Percentiles rank a stretch among this genome's conserved stretches.
Evolutionary conservation across 129 eudicot genomes (phyloP).

Genomic region (Solidago caesia): DNA sequence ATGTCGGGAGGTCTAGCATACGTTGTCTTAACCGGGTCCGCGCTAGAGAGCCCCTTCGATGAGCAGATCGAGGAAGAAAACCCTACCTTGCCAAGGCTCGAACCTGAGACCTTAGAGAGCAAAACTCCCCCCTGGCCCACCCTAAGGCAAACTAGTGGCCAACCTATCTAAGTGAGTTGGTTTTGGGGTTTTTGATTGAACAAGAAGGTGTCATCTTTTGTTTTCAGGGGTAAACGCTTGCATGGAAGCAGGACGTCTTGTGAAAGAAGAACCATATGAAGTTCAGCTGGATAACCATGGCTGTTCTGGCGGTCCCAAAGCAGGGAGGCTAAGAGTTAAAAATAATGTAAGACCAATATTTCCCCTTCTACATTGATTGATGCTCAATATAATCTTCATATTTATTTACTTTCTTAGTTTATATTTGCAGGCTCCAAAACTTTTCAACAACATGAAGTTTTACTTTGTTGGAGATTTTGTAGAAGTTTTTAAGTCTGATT

Average conservation of each 20-base stretch:
- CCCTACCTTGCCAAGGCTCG: too few species aligned
- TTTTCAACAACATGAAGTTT: constrained; percentile 56
- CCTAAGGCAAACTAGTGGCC: not conserved
- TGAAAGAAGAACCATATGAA: constrained; percentile 70
- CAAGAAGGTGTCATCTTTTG: not conserved
- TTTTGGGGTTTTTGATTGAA: constrained; percentile 11
- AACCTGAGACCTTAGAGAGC: too few species aligned
- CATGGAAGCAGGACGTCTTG: constrained; percentile 37
- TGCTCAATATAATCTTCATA: too few species aligned
- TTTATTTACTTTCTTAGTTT: not conserved
- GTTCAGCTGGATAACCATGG: constrained; percentile 69
- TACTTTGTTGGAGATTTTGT: constrained; percentile 62
- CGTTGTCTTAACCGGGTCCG: too few species aligned
- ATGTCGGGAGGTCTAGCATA: too few species aligned
- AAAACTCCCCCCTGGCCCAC: too few species aligned
- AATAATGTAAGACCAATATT: constrained; percentile 43
- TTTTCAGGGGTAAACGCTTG: constrained; percentile 79
- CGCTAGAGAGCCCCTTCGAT: too few species aligned
- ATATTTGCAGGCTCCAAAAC: constrained; percentile 64
- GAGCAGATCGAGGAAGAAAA: too few species aligned
- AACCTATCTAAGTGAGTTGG: not conserved
- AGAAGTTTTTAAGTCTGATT: constrained; percentile 41
- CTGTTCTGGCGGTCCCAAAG: constrained; percentile 64
- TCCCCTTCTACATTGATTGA: not conserved
- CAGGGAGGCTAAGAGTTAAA: constrained; percentile 57